phyloP scores from a whole-genome alignment of 2,329 filamentous ascomycete genomes.

The Emergomyces africanus region DNA sequence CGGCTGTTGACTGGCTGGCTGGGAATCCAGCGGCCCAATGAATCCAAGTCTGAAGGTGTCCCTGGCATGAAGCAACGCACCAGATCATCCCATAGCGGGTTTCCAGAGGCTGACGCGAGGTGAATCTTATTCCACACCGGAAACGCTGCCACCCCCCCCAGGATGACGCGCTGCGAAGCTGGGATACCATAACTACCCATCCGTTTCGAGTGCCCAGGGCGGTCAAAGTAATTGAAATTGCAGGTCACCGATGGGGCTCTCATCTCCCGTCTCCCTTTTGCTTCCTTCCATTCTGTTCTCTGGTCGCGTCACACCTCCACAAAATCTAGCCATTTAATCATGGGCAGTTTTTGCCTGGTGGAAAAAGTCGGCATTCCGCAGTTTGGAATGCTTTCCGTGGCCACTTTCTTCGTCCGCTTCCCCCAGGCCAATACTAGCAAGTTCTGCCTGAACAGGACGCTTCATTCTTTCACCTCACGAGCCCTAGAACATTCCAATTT shows the following conservation, averaged over 20 bases:
- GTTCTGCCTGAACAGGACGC: slow-evolving; percentile 1
- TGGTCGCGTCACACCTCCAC: background rate
- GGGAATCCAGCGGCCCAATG: background rate
- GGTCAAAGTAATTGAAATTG: background rate
- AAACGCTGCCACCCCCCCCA: background rate
- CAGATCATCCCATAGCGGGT: background rate
- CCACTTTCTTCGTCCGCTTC: background rate
- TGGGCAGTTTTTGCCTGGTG: background rate
- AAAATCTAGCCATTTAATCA: background rate
- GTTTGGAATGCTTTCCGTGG: background rate
- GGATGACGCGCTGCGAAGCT: background rate
- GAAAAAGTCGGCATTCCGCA: background rate
- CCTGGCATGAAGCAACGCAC: background rate
- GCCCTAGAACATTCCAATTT: background rate
- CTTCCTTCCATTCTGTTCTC: background rate
- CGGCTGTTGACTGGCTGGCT: background rate
- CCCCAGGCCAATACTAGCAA: background rate
- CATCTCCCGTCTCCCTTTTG: background rate
- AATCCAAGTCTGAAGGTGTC: background rate
- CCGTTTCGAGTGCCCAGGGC: background rate
- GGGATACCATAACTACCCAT: background rate
- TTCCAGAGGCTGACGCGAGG: background rate
- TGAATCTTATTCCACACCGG: background rate
- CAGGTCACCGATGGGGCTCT: background rate
- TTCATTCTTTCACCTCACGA: background rate